A percentile compares a stretch with the other conserved stretches of the same genome.
These are phyloP conservation scores for Hymenoscyphus linearis DNA, from an alignment of 2,329 filamentous ascomycete species.

Conservation along the genomic window DNA sequence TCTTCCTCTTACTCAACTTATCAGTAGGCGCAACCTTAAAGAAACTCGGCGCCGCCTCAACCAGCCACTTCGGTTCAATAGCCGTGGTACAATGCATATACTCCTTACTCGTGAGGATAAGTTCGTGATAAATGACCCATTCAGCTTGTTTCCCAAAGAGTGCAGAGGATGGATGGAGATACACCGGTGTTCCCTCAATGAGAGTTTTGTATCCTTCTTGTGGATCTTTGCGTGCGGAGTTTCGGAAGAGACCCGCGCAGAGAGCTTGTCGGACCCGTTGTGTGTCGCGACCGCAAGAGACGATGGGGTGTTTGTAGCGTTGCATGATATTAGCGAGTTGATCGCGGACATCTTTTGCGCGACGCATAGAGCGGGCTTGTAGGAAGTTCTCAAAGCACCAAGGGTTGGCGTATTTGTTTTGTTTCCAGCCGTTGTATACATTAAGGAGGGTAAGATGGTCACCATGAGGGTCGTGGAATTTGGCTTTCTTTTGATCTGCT, in stretches of 20 bases:
- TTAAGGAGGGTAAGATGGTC: constrained; percentile 94
- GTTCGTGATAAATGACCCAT: constrained; percentile 88
- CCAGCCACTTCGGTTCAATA: constrained; percentile 91
- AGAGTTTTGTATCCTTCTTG: constrained; percentile 97
- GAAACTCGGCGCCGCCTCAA: constrained; percentile 96
- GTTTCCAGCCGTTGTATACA: constrained; percentile 96
- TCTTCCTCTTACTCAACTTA: constrained; percentile 81
- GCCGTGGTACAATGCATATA: constrained; percentile 94
- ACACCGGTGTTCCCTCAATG: constrained; percentile 90
- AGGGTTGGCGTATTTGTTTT: constrained; percentile 70
- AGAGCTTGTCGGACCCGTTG: constrained; percentile 82
- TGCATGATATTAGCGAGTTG: constrained; percentile 94
- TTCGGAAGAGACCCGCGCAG: constrained; percentile 93
- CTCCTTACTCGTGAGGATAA: constrained; percentile 92
- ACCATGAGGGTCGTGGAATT: constrained; percentile 92
- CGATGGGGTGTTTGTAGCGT: constrained; percentile 75
- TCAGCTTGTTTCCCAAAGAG: constrained; percentile 94
- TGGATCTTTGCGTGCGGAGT: constrained; percentile 89
- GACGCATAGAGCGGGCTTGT: constrained; percentile 80
- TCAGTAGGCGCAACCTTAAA: constrained; percentile 95
- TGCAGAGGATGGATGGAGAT: constrained; percentile 85
- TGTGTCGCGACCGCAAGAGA: constrained; percentile 83
- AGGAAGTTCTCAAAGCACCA: constrained; percentile 99
- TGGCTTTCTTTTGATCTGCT: constrained; percentile 94
- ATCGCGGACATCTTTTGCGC: constrained; percentile 86